phyloP scores from a whole-genome alignment of 2,329 filamentous ascomycete genomes.

The Magnaporthiopsis rhizophila region DNA sequence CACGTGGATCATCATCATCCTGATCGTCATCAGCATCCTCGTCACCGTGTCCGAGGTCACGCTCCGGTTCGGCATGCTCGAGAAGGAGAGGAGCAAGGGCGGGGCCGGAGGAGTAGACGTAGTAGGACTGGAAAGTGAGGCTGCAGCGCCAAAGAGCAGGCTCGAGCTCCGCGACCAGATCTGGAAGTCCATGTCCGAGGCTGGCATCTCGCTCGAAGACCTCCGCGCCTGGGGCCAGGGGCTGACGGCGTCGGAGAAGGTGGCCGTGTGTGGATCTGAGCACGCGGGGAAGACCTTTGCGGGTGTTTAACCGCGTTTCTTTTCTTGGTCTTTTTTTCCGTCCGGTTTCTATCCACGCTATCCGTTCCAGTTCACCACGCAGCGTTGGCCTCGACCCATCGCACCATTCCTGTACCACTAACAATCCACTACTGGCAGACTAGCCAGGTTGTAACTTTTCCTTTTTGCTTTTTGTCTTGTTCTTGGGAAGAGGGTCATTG shows the following conservation, averaged over 20 bases:
- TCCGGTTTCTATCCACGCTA: background rate
- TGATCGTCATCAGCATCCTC: slow-evolving; percentile 84
- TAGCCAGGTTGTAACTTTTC: background rate
- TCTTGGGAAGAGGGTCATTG: background rate
- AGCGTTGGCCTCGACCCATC: too few relatives aligned
- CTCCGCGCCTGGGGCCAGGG: slow-evolving; percentile 14
- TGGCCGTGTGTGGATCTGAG: slow-evolving; percentile 15
- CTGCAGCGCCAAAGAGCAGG: background rate
- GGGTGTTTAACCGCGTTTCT: slow-evolving; percentile 9
- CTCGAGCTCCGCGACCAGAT: slow-evolving; percentile 4
- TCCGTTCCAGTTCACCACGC: background rate
- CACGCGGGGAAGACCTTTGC: slow-evolving; percentile 16
- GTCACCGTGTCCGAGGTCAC: slow-evolving; percentile 88
- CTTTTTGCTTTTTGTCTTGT: background rate
- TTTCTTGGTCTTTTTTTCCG: background rate
- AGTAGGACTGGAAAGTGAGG: background rate
- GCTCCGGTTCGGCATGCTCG: slow-evolving; percentile 72
- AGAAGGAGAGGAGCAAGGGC: slow-evolving; percentile 28
- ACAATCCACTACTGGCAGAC: background rate
- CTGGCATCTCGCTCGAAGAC: slow-evolving; percentile 14
- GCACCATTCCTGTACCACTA: background rate
- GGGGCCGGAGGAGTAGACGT: background rate
- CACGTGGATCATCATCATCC: slow-evolving; percentile 95
- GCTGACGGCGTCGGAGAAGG: slow-evolving; percentile 13
- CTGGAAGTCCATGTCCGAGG: slow-evolving; percentile 2